Evolutionary conservation across 768 basidiomycete species (phyloP).

Genomic region (Serendipita vermifera): DNA sequence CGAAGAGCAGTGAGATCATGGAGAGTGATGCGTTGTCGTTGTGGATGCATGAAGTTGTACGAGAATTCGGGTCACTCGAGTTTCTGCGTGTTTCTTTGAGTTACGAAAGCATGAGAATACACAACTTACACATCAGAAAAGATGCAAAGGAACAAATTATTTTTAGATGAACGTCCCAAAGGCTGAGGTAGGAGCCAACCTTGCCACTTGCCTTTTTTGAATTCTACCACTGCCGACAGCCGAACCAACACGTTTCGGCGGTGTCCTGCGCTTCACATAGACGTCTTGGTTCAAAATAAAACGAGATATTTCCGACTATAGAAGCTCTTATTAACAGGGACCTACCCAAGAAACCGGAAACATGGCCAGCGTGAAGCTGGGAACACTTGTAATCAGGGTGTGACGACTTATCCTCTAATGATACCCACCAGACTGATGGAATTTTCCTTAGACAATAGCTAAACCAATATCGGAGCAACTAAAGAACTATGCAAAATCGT

Average conservation of each 20-base stretch:
- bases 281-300: too few species aligned
- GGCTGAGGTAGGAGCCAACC: too few species aligned
- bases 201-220: too few species aligned
- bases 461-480: conserved; percentile 63
- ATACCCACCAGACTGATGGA: background rate
- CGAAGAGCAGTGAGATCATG: conserved; percentile 5
- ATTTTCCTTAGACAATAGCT: conserved; percentile 50
- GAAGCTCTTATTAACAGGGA: conserved; percentile 4
- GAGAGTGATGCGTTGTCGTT: background rate
- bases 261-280: background rate
- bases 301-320: background rate
- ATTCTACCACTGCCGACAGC: too few species aligned
- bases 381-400: conserved; percentile 60
- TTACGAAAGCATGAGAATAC: too few species aligned
- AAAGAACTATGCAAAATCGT: conserved; percentile 64
- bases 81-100: too few species aligned
- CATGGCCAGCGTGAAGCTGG: conserved; percentile 67
- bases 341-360: background rate
- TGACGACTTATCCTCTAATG: conserved; percentile 21
- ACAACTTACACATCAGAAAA: too few species aligned
- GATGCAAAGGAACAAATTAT: too few species aligned
- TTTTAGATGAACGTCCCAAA: too few species aligned
- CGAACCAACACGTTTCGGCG: background rate
- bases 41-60: too few species aligned
- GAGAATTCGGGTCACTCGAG: too few species aligned